Conservation (phyloP, 768 basidiomycete species). For the Agaricus subrufescens region DNA sequence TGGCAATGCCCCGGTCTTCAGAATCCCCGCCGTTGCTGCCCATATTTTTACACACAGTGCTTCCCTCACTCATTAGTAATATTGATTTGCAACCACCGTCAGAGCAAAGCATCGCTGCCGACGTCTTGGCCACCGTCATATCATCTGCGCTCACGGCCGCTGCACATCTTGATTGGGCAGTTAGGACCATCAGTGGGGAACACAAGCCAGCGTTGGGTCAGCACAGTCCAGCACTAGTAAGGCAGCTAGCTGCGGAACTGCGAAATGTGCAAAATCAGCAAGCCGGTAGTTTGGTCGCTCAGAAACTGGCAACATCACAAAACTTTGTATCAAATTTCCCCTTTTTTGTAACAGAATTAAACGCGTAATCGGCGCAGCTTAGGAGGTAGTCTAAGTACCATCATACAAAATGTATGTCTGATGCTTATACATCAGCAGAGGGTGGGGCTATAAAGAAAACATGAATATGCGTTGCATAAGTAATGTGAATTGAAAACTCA, state of each 20-base stretch:
- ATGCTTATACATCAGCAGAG: slow-evolving; percentile 34
- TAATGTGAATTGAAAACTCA: slow-evolving; percentile 33
- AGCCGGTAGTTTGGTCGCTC: slow-evolving; percentile 49
- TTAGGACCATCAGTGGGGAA: slow-evolving; percentile 48
- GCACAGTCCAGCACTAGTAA: slow-evolving; percentile 58
- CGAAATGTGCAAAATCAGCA: slow-evolving; percentile 41
- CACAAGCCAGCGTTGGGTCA: slow-evolving; percentile 53
- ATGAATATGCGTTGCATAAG: not conserved
- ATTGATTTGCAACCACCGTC: slow-evolving; percentile 50
- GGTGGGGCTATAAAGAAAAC: slow-evolving; percentile 37
- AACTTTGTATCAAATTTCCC: slow-evolving; percentile 75
- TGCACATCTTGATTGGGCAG: slow-evolving; percentile 67
- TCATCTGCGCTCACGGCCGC: slow-evolving; percentile 64
- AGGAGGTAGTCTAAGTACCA: slow-evolving; percentile 1
- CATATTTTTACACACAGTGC: slow-evolving; percentile 63
- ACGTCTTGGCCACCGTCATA: slow-evolving; percentile 61
- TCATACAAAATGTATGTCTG: slow-evolving; percentile 4
- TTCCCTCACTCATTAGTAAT: slow-evolving; percentile 53
- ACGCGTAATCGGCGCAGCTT: slow-evolving; percentile 15
- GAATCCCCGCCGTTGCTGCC: slow-evolving; percentile 61
- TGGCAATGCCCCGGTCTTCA: slow-evolving; percentile 55
- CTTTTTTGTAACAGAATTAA: slow-evolving; percentile 46
- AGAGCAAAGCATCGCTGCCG: slow-evolving; percentile 54
- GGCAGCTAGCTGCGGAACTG: slow-evolving; percentile 61
- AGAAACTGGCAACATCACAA: slow-evolving; percentile 56